Base-by-base conservation (phyloP, 768 basidiomycete genomes). In the Calocera cornea region DNA sequence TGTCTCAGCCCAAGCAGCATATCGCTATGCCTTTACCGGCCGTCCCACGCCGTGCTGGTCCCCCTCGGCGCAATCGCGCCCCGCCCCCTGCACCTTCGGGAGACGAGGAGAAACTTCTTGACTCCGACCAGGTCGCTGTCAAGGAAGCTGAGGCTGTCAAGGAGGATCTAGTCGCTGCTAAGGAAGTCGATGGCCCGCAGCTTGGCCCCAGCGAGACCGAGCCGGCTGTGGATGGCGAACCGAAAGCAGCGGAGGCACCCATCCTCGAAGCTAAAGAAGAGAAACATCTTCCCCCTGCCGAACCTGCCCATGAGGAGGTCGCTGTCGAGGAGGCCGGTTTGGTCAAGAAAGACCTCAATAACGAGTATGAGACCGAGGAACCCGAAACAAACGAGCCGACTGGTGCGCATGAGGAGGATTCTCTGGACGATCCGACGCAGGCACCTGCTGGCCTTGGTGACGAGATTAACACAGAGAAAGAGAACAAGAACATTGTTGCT, bases 41-140 rank as follows among this genome's bases (percentile, higher is more conserved):
- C 16, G 86, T 80, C 19, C 90, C 90, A 47, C 84, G 87, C 49
- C 83, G 90, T 2, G 82, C 88, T 29, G 90, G 81, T 1, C 89
- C 88, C 63, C 90, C 91, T 10, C 80, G 90, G 44, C 71, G 72
- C 10, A 71, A 70, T 29, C 68, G 70, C 65, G 72, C 70, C 24
- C 67, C 67, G 24, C 68, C 71, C 19, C 71, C 73, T 14, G 70
- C 70, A 14, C 70, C 71, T 2, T 70, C 66, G 29, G 69, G 71
- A 65, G 69, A 73, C 70, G 71, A 76, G 66, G 65, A 72, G 16
- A 73, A 74, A 0, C 29, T 73, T 41, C 72, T 74, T 11, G 75
- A 74, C 66, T 71, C 75, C 2, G 73, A 74, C 16, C 72, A 70
- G 11, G 70, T 66, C 41, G 24, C 72, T 8, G 29, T 70, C 60